These are phyloP conservation scores for Thinopyrum obtusiflorum DNA, from an alignment of 202 grass and related monocot genomes.

Conservation along the genomic window DNA sequence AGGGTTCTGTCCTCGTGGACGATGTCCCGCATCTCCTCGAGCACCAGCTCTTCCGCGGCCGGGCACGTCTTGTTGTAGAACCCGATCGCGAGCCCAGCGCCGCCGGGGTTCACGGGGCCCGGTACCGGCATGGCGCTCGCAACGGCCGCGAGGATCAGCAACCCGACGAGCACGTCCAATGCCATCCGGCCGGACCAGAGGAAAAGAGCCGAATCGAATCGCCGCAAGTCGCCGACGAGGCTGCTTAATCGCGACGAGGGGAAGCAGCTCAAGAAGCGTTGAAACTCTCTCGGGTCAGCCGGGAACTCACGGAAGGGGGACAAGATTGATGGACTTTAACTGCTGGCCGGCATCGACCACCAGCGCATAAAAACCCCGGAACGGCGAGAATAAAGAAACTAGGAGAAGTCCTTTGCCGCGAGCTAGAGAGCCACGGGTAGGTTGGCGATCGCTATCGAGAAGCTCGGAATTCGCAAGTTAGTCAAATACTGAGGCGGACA, in stretches of 20 bases:
- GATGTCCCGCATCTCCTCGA: conserved; percentile 48
- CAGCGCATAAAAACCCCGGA: not conserved
- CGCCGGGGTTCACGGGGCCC: not conserved
- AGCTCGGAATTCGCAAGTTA: conserved; percentile 28
- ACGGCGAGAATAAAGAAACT: conserved; percentile 32
- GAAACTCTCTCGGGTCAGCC: not conserved
- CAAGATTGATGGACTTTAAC: too few relatives aligned
- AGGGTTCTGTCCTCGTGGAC: conserved; percentile 29
- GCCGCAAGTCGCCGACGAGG: not conserved
- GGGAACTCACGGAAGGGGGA: not conserved
- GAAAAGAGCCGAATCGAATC: too few relatives aligned
- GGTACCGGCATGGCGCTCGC: not conserved
- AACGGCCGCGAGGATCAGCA: not conserved
- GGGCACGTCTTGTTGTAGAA: conserved; percentile 65
- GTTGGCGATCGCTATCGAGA: conserved; percentile 38
- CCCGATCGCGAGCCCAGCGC: conserved; percentile 40
- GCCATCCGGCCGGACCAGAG: conserved; percentile 15
- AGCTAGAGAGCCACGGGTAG: not conserved
- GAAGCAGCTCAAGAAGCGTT: not conserved
- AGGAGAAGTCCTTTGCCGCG: too few relatives aligned
- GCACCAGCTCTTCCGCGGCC: conserved; percentile 50
- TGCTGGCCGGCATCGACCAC: not conserved
- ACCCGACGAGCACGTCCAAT: conserved; percentile 15
- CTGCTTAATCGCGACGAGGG: conserved; percentile 1
- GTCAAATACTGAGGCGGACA: conserved; percentile 24